phyloP scores from a whole-genome alignment of 23 red algal species.

The Gracilariopsis chorda region DNA sequence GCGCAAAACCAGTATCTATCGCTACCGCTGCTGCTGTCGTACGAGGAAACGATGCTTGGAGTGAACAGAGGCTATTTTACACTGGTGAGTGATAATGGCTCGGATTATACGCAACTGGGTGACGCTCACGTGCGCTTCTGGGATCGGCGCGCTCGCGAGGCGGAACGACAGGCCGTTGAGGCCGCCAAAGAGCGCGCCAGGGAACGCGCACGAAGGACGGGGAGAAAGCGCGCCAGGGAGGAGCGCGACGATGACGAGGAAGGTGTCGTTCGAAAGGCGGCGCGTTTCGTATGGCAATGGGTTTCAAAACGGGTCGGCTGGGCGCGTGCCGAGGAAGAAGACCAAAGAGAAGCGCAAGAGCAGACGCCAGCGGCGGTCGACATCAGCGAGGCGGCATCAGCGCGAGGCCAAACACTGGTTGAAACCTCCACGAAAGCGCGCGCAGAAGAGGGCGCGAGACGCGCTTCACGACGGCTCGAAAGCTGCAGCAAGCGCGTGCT shows the following conservation, averaged over 20 bases:
- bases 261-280: not conserved
- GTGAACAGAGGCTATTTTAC: constrained; percentile 48
- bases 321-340: not conserved
- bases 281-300: not conserved
- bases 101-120: not conserved
- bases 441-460: not conserved
- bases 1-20: constrained; percentile 85
- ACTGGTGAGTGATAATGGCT: not conserved
- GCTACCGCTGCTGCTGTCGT: constrained; percentile 77
- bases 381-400: not conserved
- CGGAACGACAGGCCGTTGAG: constrained; percentile 7
- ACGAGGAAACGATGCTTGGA: constrained; percentile 72
- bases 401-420: constrained; percentile 14
- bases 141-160: not conserved
- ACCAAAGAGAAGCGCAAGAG: not conserved
- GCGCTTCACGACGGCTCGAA: not conserved
- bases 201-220: constrained; percentile 19
- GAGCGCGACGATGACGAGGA: not conserved
- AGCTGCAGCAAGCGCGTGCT: not conserved
- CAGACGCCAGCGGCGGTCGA: not conserved
- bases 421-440: constrained; percentile 5
- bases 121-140: not conserved
- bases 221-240: not conserved
- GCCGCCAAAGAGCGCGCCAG: not conserved
- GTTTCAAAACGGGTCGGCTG: not conserved